These are phyloP conservation scores for Diophrys appendiculata DNA, from an alignment of 73 alveolate genomes.

Conservation along the genomic window DNA sequence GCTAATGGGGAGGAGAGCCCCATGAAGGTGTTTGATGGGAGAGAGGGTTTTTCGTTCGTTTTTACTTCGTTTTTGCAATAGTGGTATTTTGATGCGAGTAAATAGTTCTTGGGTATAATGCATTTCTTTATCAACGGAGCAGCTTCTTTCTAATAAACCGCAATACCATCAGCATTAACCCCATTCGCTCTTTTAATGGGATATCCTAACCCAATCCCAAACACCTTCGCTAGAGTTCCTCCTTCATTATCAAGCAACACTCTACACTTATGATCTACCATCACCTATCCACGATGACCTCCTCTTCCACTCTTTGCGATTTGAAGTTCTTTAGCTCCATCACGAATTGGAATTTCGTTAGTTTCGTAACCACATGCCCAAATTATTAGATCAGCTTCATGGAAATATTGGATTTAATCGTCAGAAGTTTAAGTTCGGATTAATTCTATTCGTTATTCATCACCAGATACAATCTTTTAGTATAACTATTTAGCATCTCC, in stretches of 20 bases:
- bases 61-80: too few relatives aligned
- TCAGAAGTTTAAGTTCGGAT: neutral
- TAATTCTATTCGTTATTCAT: neutral
- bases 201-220: constrained; percentile 6
- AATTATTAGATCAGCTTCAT: constrained; percentile 2
- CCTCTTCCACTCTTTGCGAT: neutral
- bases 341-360: neutral
- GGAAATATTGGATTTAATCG: neutral
- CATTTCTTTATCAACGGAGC: neutral
- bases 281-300: neutral
- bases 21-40: too few relatives aligned
- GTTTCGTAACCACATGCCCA: constrained; percentile 23
- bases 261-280: neutral
- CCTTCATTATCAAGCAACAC: neutral
- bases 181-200: neutral
- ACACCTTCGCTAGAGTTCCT: neutral
- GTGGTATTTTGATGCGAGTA: neutral
- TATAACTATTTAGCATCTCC: constrained; percentile 13
- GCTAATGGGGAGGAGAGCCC: too few relatives aligned
- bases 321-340: neutral
- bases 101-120: neutral
- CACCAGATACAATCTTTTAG: neutral
- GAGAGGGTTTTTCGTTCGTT: too few relatives aligned
- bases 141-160: neutral
- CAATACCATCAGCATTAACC: neutral